Evolutionary conservation across 2,329 filamentous ascomycete species (phyloP).

Genomic region (Ophiostoma sp.): DNA sequence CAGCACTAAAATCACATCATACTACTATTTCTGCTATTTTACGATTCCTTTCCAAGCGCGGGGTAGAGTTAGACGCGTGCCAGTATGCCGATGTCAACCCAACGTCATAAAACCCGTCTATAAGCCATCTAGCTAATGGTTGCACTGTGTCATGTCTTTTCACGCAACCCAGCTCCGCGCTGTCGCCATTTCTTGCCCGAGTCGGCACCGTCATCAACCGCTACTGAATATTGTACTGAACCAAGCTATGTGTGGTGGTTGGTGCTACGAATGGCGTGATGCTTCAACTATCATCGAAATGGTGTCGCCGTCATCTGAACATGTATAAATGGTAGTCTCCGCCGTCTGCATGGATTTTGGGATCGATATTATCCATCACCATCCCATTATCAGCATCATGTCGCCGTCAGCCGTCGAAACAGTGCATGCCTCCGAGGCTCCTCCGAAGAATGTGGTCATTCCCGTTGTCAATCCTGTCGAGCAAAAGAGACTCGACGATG

Average conservation of each 20-base stretch:
- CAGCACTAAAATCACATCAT: slow-evolving; percentile 6
- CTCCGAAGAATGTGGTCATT: neutral
- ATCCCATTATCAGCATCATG: neutral
- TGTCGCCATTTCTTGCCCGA: neutral
- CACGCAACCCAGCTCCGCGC: neutral
- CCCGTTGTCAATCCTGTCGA: neutral
- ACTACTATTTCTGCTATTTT: too few relatives aligned
- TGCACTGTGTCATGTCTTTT: neutral
- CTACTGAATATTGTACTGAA: neutral
- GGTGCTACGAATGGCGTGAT: neutral
- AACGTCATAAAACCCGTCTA: too few relatives aligned
- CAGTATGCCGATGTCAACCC: too few relatives aligned
- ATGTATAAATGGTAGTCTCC: neutral
- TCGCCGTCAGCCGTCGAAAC: neutral
- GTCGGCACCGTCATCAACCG: neutral
- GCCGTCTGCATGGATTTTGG: too few relatives aligned
- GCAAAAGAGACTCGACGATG: neutral
- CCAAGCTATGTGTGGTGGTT: neutral
- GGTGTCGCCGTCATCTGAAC: neutral
- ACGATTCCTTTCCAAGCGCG: neutral
- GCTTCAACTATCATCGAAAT: neutral
- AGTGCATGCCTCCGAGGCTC: neutral
- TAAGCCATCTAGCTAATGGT: neutral
- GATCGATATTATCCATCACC: too few relatives aligned
- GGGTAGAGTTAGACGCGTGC: neutral